These are phyloP conservation scores for Leucosporidium creatinivorum DNA, from an alignment of 768 basidiomycete species.

Conservation along the genomic window DNA sequence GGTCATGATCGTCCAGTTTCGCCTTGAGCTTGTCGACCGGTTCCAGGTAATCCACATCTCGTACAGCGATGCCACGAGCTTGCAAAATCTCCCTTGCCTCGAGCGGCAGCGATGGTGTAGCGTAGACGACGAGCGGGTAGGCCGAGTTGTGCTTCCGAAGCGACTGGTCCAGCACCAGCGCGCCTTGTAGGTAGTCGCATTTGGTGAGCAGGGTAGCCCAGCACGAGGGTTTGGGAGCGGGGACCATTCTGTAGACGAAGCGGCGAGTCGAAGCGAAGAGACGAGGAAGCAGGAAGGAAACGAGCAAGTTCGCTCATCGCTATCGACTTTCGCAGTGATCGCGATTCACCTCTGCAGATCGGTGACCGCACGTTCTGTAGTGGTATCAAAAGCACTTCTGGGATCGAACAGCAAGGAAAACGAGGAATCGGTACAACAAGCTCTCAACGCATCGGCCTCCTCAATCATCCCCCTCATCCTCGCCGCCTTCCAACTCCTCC, in stretches of 20 bases:
- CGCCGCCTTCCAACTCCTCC: not conserved
- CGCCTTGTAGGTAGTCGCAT: slow-evolving; percentile 53
- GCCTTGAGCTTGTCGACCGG: slow-evolving; percentile 44
- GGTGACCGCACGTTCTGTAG: too few species aligned
- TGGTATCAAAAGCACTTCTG: too few species aligned
- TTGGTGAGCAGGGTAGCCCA: slow-evolving; percentile 76
- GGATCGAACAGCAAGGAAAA: too few species aligned
- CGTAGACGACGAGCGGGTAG: slow-evolving; percentile 75
- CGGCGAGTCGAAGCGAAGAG: not conserved
- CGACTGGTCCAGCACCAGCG: slow-evolving; percentile 56
- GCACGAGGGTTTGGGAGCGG: not conserved
- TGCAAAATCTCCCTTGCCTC: slow-evolving; percentile 52
- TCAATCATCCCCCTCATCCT: not conserved
- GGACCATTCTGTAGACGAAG: not conserved
- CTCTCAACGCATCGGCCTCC: not conserved
- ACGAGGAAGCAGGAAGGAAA: not conserved
- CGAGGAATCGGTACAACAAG: too few species aligned
- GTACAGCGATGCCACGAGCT: slow-evolving; percentile 51
- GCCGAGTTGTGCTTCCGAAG: slow-evolving; percentile 52
- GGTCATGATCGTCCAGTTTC: slow-evolving; percentile 33
- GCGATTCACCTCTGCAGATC: too few species aligned
- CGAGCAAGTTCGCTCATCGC: too few species aligned
- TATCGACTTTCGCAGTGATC: too few species aligned
- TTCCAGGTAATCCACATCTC: slow-evolving; percentile 55
- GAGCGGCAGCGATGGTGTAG: slow-evolving; percentile 54